Conservation (phyloP, 176 grass and related monocot species). For the Paspalum notatum region DNA sequence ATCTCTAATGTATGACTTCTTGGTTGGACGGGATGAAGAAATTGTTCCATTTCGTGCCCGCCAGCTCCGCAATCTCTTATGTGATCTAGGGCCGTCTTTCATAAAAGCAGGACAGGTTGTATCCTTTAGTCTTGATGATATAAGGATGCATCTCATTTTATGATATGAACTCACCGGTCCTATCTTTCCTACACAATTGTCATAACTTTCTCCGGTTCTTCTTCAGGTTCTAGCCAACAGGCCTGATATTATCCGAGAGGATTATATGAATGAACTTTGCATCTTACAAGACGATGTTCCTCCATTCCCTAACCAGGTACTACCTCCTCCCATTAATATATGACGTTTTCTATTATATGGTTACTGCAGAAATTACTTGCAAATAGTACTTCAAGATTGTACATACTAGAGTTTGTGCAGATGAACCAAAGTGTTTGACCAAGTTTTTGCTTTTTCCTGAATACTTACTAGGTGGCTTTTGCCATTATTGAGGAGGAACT, state of each 20-base stretch:
- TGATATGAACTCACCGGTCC: neutral
- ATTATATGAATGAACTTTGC: slow-evolving; percentile 99
- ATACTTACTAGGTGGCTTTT: slow-evolving; percentile 78
- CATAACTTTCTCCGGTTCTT: slow-evolving; percentile 21
- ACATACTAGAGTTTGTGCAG: neutral
- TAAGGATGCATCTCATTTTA: neutral
- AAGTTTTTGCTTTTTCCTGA: neutral
- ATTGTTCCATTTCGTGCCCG: slow-evolving; percentile 92
- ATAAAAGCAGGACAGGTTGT: slow-evolving; percentile 98
- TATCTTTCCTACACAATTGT: neutral
- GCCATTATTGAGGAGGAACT: slow-evolving; percentile 94
- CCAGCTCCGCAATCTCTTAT: slow-evolving; percentile 92
- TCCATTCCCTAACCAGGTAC: slow-evolving; percentile 82
- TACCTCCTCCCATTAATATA: no score
- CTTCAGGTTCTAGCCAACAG: slow-evolving; percentile 92
- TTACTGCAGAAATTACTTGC: slow-evolving; percentile 14
- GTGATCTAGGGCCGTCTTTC: slow-evolving; percentile 95
- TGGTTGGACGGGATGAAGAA: slow-evolving; percentile 91
- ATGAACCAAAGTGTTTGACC: slow-evolving; percentile 24
- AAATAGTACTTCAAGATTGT: slow-evolving; percentile 11
- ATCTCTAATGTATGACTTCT: slow-evolving; percentile 75
- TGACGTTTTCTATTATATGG: slow-evolving; percentile 12
- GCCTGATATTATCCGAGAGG: slow-evolving; percentile 97
- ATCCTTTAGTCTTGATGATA: slow-evolving; percentile 12
- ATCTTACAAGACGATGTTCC: slow-evolving; percentile 98